Evolutionary conservation across 148 eudicot genomes (phyloP), one percentile per base, ranked within the genome.

Genomic region (Dysphania ambrosioides): DNA sequence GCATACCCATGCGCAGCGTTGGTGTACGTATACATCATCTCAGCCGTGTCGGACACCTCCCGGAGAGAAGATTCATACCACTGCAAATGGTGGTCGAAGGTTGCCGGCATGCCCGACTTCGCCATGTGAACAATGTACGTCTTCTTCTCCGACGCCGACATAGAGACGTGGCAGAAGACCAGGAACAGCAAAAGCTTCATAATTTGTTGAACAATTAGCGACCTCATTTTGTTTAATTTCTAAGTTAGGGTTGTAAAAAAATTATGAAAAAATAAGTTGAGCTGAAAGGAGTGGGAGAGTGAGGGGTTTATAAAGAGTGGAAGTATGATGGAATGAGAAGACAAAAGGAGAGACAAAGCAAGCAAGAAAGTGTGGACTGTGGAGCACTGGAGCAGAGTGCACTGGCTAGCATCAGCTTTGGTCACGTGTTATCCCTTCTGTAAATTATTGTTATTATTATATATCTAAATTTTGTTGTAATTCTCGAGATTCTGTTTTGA

Each of bases 101-200:
- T 36, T 19, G 64, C 71, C 55, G 89, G 91, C 83, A 80, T 82
- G 57, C 81, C 78, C 16, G 86, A 84, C 79, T 84, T 84, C 3
- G 82, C 78, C 86, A 86, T 67, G 85, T 88, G 89, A 63, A 88
- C 87, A 8, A 86, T 86, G 78, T 82, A 86, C 0, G 87, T 85
- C 27, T 77, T 75, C 51, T 29, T 79, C 38, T 72, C 76, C 72
- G 76, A 31, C n/a, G 41, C 41, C 30, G 81, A 73, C 15, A 47
- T 32, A 63, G 77, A 76, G 68, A 79, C 78, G 63, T 76, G 72
- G 75, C 79, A 73, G 1, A 81, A n/a, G 30, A 78, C 70, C 68
- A 70, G 21, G 11, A 75, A 47, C 23, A 75, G 23, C 1, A 75
- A 21, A 30, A 77, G 2, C 5, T 57, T 10, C 72, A 68, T 58